Conservation (phyloP, 1,284 basidiomycete species). For the Tilletia horrida region DNA sequence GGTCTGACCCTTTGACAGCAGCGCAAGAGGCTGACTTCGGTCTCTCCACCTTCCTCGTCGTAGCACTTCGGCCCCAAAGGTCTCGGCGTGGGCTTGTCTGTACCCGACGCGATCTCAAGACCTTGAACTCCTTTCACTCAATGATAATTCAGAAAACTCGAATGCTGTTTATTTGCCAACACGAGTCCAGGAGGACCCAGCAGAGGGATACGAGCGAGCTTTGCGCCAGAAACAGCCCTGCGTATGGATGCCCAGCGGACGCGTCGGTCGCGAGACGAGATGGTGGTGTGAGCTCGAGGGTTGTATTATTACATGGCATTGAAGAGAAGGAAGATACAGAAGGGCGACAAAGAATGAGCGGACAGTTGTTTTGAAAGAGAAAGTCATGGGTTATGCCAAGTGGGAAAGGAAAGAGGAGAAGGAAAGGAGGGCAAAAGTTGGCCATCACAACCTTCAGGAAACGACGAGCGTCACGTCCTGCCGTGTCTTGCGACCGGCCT, state of each 20-base stretch:
- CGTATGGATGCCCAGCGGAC: not conserved
- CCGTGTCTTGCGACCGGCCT: conserved; percentile 24
- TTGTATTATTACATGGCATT: not conserved
- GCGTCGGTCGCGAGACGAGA: not conserved
- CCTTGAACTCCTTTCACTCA: not conserved
- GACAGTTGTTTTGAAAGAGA: not conserved
- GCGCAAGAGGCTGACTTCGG: not conserved
- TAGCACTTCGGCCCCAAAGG: conserved; percentile 35
- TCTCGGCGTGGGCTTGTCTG: conserved; percentile 31
- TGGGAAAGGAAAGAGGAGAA: not conserved
- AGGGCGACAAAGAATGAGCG: not conserved
- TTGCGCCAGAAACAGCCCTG: too few relatives aligned
- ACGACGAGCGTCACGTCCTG: conserved; percentile 37
- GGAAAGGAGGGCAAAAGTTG: not conserved
- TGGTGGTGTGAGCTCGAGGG: not conserved
- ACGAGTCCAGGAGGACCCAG: not conserved
- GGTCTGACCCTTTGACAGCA: not conserved
- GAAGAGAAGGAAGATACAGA: conserved; percentile 1
- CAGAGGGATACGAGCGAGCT: too few relatives aligned
- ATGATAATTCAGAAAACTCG: not conserved
- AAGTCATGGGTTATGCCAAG: not conserved
- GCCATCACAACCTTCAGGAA: not conserved
- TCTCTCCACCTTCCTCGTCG: not conserved
- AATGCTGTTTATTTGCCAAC: not conserved
- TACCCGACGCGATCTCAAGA: conserved; percentile 29